These are phyloP conservation scores for Dichotomocladium elegans DNA, from an alignment of 371 early-diverging fungal species.

Conservation along the genomic window DNA sequence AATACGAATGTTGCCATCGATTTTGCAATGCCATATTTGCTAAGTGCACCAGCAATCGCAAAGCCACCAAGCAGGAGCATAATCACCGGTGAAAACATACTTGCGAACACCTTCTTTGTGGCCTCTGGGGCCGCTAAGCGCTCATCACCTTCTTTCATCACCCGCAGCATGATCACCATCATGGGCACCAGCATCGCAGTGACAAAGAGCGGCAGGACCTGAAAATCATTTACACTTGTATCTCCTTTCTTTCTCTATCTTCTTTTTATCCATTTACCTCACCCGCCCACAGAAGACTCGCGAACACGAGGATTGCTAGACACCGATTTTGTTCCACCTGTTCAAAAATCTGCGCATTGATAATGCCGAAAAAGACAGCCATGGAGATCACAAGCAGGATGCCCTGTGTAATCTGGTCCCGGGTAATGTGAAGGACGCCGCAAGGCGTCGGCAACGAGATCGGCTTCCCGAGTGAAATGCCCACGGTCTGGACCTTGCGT, in stretches of 20 bases:
- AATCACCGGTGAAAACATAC: slow-evolving; percentile 84
- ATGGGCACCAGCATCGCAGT: slow-evolving; percentile 89
- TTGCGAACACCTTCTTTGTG: slow-evolving; percentile 66
- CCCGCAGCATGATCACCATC: slow-evolving; percentile 78
- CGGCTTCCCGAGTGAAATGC: slow-evolving; percentile 41
- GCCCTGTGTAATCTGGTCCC: slow-evolving; percentile 31
- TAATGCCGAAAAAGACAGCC: slow-evolving; percentile 47
- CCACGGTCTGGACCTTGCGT: slow-evolving; percentile 73
- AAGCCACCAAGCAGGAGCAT: slow-evolving; percentile 84
- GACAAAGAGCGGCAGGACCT: slow-evolving; percentile 93
- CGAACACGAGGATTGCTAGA: slow-evolving; percentile 86
- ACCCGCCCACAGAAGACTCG: slow-evolving; percentile 89
- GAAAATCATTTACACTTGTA: neutral
- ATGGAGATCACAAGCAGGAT: slow-evolving; percentile 47
- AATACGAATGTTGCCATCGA: slow-evolving; percentile 84
- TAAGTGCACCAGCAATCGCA: slow-evolving; percentile 75
- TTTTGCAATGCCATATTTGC: slow-evolving; percentile 91
- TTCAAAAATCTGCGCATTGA: slow-evolving; percentile 53
- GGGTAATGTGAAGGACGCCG: slow-evolving; percentile 34
- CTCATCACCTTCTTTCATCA: slow-evolving; percentile 65
- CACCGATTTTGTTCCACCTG: slow-evolving; percentile 72
- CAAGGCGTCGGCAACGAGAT: slow-evolving; percentile 42
- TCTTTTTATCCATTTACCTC: slow-evolving; percentile 56
- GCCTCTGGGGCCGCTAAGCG: slow-evolving; percentile 58
- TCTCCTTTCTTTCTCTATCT: neutral